Conservation (phyloP, 1,284 basidiomycete genomes). For the Pseudozyma thailandica region DNA sequence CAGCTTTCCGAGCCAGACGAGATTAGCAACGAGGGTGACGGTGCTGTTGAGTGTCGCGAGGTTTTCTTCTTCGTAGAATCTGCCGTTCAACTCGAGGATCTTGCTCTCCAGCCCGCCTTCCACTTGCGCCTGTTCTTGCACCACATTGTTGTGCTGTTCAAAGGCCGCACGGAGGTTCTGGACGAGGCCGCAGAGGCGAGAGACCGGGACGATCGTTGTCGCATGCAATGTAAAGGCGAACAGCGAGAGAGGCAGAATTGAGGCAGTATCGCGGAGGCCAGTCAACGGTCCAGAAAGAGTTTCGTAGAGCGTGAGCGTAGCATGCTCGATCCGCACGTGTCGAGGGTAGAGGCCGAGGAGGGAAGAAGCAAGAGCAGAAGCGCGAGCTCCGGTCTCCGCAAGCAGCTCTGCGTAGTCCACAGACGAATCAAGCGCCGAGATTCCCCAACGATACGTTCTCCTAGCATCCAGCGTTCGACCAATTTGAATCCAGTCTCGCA, state of each 20-base stretch:
- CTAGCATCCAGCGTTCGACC: slow-evolving; percentile 24
- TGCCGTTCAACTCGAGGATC: slow-evolving; percentile 2
- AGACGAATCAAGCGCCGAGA: slow-evolving; percentile 28
- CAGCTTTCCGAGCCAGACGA: slow-evolving; percentile 43
- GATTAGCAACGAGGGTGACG: slow-evolving; percentile 42
- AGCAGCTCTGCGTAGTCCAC: slow-evolving; percentile 38
- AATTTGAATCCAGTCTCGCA: slow-evolving; percentile 33
- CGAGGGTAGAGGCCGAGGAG: slow-evolving; percentile 27
- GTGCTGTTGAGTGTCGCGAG: slow-evolving; percentile 29
- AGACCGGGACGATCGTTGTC: slow-evolving; percentile 39
- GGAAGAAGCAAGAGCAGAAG: slow-evolving; percentile 21
- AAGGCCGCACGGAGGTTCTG: slow-evolving; percentile 34
- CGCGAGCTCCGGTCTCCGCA: slow-evolving; percentile 13
- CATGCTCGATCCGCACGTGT: slow-evolving; percentile 36
- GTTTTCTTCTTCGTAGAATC: slow-evolving; percentile 45
- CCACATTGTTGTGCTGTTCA: slow-evolving; percentile 24
- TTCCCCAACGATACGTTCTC: slow-evolving; percentile 37
- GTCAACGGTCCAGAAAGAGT: slow-evolving; percentile 20
- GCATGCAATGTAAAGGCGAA: slow-evolving; percentile 40
- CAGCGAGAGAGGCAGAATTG: slow-evolving; percentile 16
- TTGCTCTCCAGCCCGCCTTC: slow-evolving; percentile 22
- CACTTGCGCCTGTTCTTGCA: not conserved
- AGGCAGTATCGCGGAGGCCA: slow-evolving; percentile 18
- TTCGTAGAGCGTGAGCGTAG: slow-evolving; percentile 36
- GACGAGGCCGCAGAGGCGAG: slow-evolving; percentile 44